Evolutionary conservation across 345 rosid species (phyloP), one percentile per base, ranked within the genome.

Genomic region (Leavenworthia alabamica): DNA sequence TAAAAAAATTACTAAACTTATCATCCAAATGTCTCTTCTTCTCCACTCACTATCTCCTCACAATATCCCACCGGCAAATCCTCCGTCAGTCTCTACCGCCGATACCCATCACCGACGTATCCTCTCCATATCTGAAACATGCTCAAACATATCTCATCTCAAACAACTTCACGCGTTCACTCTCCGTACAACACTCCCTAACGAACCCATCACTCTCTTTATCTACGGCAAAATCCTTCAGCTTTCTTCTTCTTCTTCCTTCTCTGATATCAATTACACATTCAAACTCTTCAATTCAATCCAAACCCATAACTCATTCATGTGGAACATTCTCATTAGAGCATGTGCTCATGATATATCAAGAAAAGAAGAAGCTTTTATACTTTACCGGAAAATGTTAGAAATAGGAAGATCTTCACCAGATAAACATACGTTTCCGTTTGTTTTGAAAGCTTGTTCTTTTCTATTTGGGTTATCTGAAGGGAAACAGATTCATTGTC

Each of bases 251-350:
- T n/a, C n/a, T n/a, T n/a, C 64, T 6, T 71, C 70, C 16, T 70
- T 54, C 51, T 57, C 69, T 37, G 76, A 88, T 36, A 64, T 82
- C 47, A 71, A 66, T 62, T 85, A 83, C 57, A 82, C 97, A 0
- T 58, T 14, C 62, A 68, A 73, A 4, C 53, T 90, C 48, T 90
- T 90, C 66, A 8, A 72, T 28, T 84, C 76, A 3, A 62, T 81
- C 33, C 17, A 56, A 32, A 62, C 24, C 17, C 90, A 78, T 28
- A 88, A 77, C 53, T 75, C 94, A 0, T 90, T 88, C 76, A 79
- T 80, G 86, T 90, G 96, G 97, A 90, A 90, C 81, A 80, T 86
- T 20, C 90, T 87, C 39, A 83, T 90, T 26, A 75, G 88, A 72
- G 93, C 87, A 31, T 82, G 73, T 43, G 90, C 94, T 3, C 77